phyloP scores from a whole-genome alignment of 768 basidiomycete species.

The Tricholoma sp. region DNA sequence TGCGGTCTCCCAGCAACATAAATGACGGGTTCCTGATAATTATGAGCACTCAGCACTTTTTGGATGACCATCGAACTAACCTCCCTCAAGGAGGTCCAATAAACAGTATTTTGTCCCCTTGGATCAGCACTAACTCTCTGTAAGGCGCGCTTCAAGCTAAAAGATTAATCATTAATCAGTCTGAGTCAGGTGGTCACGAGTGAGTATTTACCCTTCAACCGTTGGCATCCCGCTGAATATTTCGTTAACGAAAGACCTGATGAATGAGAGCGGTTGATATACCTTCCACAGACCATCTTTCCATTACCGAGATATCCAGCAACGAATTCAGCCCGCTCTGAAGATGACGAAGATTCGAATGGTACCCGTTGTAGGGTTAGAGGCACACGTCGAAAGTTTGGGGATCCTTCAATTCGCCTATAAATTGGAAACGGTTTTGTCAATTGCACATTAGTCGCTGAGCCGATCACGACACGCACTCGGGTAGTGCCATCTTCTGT shows the following conservation, averaged over 20 bases:
- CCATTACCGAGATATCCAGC: slow-evolving; percentile 33
- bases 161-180: background rate
- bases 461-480: slow-evolving; percentile 45
- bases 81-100: slow-evolving; percentile 96
- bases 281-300: slow-evolving; percentile 80
- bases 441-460: no score
- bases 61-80: slow-evolving; percentile 29
- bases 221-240: slow-evolving; percentile 87
- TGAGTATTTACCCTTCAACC: slow-evolving; percentile 59
- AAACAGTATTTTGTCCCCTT: slow-evolving; percentile 67
- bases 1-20: slow-evolving; percentile 83
- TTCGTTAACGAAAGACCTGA: slow-evolving; percentile 1
- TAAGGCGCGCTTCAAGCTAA: slow-evolving; percentile 73
- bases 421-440: background rate
- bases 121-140: slow-evolving; percentile 76
- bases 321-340: slow-evolving; percentile 32
- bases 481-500: slow-evolving; percentile 95
- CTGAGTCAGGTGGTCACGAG: background rate
- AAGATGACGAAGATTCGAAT: slow-evolving; percentile 22
- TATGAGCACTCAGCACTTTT: background rate
- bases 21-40: slow-evolving; percentile 79
- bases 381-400: slow-evolving; percentile 85
- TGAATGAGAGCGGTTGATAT: slow-evolving; percentile 8
- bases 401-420: slow-evolving; percentile 87
- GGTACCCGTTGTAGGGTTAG: slow-evolving; percentile 44